phyloP scores from a whole-genome alignment of 352 stramenopile genomes.

The Halophytophthora batemanensis region DNA sequence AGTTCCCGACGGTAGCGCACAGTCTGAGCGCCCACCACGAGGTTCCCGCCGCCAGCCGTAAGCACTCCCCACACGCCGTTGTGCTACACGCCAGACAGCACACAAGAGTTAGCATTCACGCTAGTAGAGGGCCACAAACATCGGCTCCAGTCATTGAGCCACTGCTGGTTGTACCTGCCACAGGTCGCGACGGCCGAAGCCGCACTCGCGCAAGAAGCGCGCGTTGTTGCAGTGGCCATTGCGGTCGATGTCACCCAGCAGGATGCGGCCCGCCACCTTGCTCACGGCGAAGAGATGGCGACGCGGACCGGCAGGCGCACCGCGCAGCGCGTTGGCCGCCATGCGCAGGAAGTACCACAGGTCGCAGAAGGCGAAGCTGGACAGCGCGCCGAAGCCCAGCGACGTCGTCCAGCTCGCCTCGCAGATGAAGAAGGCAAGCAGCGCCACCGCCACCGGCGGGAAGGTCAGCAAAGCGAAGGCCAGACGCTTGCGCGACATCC shows the following conservation, averaged over 20 bases:
- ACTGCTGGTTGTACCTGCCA: conserved; percentile 58
- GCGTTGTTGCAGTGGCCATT: conserved; percentile 88
- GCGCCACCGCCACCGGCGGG: conserved; percentile 34
- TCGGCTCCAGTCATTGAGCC: neutral
- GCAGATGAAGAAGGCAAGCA: conserved; percentile 24
- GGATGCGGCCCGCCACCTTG: conserved; percentile 40
- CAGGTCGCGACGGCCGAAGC: conserved; percentile 70
- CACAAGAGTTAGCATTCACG: conserved; percentile 1
- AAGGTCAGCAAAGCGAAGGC: conserved; percentile 49
- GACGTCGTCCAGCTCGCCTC: conserved; percentile 19
- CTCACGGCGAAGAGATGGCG: conserved; percentile 54
- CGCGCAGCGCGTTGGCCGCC: conserved; percentile 25
- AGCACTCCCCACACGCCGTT: conserved; percentile 79
- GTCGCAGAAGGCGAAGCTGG: conserved; percentile 68
- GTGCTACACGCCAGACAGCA: conserved; percentile 21
- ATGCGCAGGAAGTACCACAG: conserved; percentile 80
- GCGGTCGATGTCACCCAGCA: conserved; percentile 72
- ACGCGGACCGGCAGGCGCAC: conserved; percentile 18
- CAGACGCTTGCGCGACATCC: conserved; percentile 37
- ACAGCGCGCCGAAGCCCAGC: conserved; percentile 35
- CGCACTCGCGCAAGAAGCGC: conserved; percentile 80
- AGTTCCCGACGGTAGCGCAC: conserved; percentile 83
- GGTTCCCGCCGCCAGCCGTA: conserved; percentile 50
- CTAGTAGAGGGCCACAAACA: neutral
- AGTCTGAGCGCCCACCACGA: conserved; percentile 77